Evolutionary conservation across 768 basidiomycete species (phyloP).

Genomic region (Pholiota conissans): DNA sequence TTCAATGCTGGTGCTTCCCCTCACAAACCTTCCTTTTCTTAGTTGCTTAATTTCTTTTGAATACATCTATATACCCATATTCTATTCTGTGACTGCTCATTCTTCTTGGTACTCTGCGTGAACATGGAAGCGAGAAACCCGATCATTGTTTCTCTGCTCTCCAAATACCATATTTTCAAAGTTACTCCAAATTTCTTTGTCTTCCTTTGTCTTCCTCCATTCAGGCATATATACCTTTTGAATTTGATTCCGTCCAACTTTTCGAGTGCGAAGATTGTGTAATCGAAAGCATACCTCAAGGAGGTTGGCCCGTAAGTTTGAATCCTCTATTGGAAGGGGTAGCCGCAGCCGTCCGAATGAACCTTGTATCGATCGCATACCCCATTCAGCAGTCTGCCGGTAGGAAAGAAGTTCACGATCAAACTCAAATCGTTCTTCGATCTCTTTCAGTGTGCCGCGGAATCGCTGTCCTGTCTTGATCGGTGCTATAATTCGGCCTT

Average conservation of each 20-base stretch:
- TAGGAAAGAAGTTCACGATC: constrained; percentile 43
- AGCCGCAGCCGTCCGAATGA: constrained; percentile 45
- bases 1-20: too few relatives aligned
- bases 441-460: constrained; percentile 11
- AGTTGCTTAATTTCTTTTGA: too few relatives aligned
- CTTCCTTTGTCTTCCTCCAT: constrained; percentile 32
- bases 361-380: constrained; percentile 43
- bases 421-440: constrained; percentile 23
- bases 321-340: constrained; percentile 35
- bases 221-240: constrained; percentile 37
- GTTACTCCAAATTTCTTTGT: constrained; percentile 30
- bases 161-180: constrained; percentile 40
- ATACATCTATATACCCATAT: too few relatives aligned
- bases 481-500: constrained; percentile 35
- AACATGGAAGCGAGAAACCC: constrained; percentile 34
- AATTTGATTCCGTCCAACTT: constrained; percentile 44
- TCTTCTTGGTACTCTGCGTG: constrained; percentile 8
- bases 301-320: constrained; percentile 25
- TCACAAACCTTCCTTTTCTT: too few relatives aligned
- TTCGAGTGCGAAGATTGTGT: constrained; percentile 31
- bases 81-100: too few relatives aligned
- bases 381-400: constrained; percentile 54
- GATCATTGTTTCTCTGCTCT: constrained; percentile 30
- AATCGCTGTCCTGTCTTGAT: constrained; percentile 29
- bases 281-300: constrained; percentile 35